Evolutionary conservation across 108 stramenopile genomes (phyloP), one percentile per base, ranked within the genome.

Genomic region (Nitzschia putrida): DNA sequence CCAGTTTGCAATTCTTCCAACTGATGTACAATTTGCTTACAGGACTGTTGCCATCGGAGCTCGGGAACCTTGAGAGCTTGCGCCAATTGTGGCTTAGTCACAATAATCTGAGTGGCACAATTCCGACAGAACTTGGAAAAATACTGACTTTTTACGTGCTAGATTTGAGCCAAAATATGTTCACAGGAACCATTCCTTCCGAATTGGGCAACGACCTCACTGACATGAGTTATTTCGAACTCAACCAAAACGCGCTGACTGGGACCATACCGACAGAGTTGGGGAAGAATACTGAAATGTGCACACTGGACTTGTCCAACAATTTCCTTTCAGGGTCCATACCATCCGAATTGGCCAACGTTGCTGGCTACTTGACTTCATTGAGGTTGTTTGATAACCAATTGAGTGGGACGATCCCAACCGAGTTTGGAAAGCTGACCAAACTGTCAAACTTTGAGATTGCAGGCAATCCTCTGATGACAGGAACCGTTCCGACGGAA

Each of bases 251-350:
- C 52, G 58, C 66, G 47, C 70, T 86, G 34, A 69, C 59, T 12
- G 85, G 83, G 5, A 70, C 63, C 7, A 73, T 86, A 21, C 85
- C 85, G 20, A 63, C 75, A 41, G 80, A 83, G 68, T 11, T 86
- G 11, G 82, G 85, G 6, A 69, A 47, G n/a, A n/a, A n/a, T n/a
- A n/a, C n/a, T n/a, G n/a, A n/a, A n/a, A n/a, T n/a, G n/a, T n/a
- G n/a, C n/a, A n/a, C n/a, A n/a, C n/a, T n/a, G n/a, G n/a, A n/a
- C n/a, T n/a, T n/a, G n/a, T n/a, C n/a, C n/a, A n/a, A n/a, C n/a
- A n/a, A n/a, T n/a, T n/a, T n/a, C n/a, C n/a, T n/a, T n/a, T n/a
- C n/a, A n/a, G n/a, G n/a, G n/a, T n/a, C n/a, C n/a, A n/a, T n/a
- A n/a, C n/a, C n/a, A n/a, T n/a, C n/a, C n/a, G n/a, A n/a, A n/a